A percentile compares a stretch with the other conserved stretches of the same genome.
phyloP scores from a whole-genome alignment of 225 moss, liverwort and hornwort genomes.

The Lunularia cruciata region DNA sequence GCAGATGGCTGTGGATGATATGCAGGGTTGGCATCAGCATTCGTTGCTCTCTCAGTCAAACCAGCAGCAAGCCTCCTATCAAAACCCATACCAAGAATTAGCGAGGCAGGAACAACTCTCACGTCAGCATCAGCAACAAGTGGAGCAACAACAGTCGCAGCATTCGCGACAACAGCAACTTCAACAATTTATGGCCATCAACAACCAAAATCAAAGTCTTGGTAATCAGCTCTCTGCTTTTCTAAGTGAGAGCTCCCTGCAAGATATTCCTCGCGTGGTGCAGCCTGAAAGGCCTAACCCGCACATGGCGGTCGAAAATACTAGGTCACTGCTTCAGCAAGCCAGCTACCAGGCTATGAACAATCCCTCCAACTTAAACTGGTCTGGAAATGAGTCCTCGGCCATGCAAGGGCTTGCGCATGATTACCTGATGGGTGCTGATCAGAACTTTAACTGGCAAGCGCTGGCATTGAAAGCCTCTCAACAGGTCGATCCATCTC shows the following conservation, averaged over 20 bases:
- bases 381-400: conserved; percentile 48
- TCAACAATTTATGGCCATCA: conserved; percentile 58
- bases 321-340: conserved; percentile 59
- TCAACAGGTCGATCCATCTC: conserved; percentile 60
- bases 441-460: conserved; percentile 97
- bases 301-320: conserved; percentile 59
- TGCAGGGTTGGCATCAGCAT: conserved; percentile 84
- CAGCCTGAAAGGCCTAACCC: conserved; percentile 63
- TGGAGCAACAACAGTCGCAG: conserved; percentile 65
- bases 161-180: conserved; percentile 75
- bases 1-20: conserved; percentile 71
- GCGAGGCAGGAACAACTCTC: conserved; percentile 25
- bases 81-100: conserved; percentile 55
- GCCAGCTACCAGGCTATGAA: conserved; percentile 55
- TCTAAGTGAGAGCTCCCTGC: conserved; percentile 77
- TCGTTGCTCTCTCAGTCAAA: conserved; percentile 48
- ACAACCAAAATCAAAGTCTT: conserved; percentile 52
- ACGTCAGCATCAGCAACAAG: conserved; percentile 62
- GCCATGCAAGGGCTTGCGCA: conserved; percentile 76
- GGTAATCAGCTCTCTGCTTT: conserved; percentile 91
- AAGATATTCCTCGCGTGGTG: conserved; percentile 82
- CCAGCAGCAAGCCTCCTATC: conserved; percentile 50
- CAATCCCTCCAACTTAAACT: conserved; percentile 52
- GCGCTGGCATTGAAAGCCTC: conserved; percentile 90
- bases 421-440: conserved; percentile 85